These are phyloP conservation scores for Biscogniauxia marginata DNA, from an alignment of 2,329 filamentous ascomycete species.

Conservation along the genomic window DNA sequence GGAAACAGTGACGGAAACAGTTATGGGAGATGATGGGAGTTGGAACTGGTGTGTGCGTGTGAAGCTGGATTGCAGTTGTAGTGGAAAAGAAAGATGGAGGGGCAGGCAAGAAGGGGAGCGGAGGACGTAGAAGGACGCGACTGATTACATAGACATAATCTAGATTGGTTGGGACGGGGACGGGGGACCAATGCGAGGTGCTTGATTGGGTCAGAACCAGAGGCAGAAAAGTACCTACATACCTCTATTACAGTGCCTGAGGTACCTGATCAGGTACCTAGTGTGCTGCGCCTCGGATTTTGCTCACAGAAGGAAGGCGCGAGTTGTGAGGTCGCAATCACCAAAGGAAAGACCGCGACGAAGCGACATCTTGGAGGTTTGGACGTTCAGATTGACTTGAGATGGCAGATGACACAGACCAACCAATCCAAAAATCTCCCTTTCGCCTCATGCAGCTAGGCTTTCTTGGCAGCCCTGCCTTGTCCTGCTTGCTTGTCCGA, in stretches of 20 bases:
- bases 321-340: neutral
- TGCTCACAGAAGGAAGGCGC: too few species aligned
- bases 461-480: neutral
- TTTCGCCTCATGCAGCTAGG: neutral
- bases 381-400: neutral
- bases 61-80: neutral
- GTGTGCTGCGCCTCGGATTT: neutral
- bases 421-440: neutral
- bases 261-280: neutral
- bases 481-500: neutral
- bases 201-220: neutral
- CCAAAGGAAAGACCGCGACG: neutral
- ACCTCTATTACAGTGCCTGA: neutral
- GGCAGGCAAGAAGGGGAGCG: neutral
- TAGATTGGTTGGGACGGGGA: neutral
- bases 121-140: neutral
- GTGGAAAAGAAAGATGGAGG: neutral
- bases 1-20: too few species aligned
- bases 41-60: too few species aligned
- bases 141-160: neutral
- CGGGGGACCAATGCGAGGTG: too few species aligned
- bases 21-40: too few species aligned
- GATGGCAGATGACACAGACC: neutral
- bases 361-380: neutral
- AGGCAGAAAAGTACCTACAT: neutral